phyloP scores from a whole-genome alignment of 768 basidiomycete genomes.

The Lactifluus piperatus region DNA sequence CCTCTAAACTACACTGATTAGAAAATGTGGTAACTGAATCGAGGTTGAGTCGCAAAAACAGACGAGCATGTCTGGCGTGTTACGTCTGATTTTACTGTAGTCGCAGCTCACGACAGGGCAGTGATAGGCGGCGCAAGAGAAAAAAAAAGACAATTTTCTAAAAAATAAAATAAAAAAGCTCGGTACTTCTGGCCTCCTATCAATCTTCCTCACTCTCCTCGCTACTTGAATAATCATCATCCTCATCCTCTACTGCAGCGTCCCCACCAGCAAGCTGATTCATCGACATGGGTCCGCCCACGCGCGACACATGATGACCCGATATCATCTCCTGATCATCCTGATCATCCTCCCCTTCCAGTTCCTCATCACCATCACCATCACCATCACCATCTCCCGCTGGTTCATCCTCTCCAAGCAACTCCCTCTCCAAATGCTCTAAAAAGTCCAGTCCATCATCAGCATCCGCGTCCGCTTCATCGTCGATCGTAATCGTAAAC shows the following conservation, averaged over 20 bases:
- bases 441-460: slow-evolving; percentile 28
- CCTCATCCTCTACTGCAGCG: slow-evolving; percentile 29
- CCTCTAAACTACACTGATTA: too few relatives aligned
- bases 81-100: too few relatives aligned
- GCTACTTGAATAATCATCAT: slow-evolving; percentile 43
- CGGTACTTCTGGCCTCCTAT: too few relatives aligned
- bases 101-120: too few relatives aligned
- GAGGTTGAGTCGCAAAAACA: too few relatives aligned
- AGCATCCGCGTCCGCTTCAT: slow-evolving; percentile 25
- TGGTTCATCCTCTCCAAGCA: slow-evolving; percentile 15
- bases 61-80: too few relatives aligned
- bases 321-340: slow-evolving; percentile 28
- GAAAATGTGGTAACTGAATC: too few relatives aligned
- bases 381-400: slow-evolving; percentile 25
- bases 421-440: slow-evolving; percentile 14
- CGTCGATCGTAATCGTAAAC: slow-evolving; percentile 33
- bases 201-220: slow-evolving; percentile 39
- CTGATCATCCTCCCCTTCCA: slow-evolving; percentile 44
- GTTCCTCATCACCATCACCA: slow-evolving; percentile 40
- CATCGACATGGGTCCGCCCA: slow-evolving; percentile 39
- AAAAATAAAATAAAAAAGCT: too few relatives aligned
- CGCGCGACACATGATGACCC: slow-evolving; percentile 4
- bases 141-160: background rate
- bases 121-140: background rate
- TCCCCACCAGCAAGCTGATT: slow-evolving; percentile 39